These are phyloP conservation scores for Stephanodiscus triporus DNA, from an alignment of 108 stramenopile genomes.

Conservation along the genomic window DNA sequence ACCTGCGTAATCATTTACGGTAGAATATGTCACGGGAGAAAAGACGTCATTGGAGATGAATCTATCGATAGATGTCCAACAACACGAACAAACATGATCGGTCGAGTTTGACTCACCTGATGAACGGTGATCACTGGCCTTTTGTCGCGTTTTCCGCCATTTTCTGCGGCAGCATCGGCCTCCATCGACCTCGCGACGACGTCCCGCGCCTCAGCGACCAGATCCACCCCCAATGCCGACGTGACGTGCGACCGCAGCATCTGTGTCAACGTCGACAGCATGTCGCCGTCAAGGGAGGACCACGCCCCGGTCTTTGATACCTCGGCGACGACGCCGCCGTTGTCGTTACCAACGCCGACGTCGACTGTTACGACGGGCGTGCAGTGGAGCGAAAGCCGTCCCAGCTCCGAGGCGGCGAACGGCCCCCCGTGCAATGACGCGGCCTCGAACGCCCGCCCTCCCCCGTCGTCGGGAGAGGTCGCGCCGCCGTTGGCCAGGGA, in stretches of 20 bases:
- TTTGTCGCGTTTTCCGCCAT: slow-evolving; percentile 1
- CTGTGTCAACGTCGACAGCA: slow-evolving; percentile 36
- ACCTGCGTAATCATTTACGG: too few relatives aligned
- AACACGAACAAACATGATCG: not conserved
- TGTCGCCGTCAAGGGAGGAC: slow-evolving; percentile 50
- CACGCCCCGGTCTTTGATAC: slow-evolving; percentile 21
- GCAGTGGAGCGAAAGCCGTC: slow-evolving; percentile 50
- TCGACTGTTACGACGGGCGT: slow-evolving; percentile 7
- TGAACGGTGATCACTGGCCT: slow-evolving; percentile 35
- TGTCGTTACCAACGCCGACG: not conserved
- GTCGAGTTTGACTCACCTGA: not conserved
- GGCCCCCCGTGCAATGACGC: slow-evolving; percentile 39
- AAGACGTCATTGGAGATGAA: not conserved
- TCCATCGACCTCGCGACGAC: slow-evolving; percentile 25
- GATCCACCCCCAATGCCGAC: slow-evolving; percentile 47
- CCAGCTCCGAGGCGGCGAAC: slow-evolving; percentile 49
- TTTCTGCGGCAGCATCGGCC: slow-evolving; percentile 4
- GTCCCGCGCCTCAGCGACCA: slow-evolving; percentile 54
- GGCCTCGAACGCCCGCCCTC: slow-evolving; percentile 14
- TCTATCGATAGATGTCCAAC: too few relatives aligned
- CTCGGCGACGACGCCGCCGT: not conserved
- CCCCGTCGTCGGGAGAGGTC: not conserved
- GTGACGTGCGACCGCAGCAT: slow-evolving; percentile 55
- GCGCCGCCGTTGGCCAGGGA: slow-evolving; percentile 15
- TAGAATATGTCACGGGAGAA: not conserved